These are phyloP conservation scores for Pichia sp. DNA, from an alignment of 1,139 yeast genomes.

Conservation along the genomic window DNA sequence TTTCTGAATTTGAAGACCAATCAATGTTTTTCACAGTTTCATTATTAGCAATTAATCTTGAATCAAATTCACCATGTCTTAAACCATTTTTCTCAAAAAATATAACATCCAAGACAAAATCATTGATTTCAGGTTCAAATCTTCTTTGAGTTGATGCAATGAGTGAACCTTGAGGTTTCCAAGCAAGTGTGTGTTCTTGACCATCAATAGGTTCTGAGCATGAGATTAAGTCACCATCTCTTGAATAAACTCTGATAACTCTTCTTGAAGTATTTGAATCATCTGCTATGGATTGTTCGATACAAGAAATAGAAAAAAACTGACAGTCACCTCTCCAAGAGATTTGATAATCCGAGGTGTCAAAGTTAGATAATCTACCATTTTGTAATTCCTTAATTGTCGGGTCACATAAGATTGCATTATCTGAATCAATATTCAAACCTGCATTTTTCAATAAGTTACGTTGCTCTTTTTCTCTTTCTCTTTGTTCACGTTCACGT, in stretches of 20 bases:
- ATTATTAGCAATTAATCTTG: conserved; percentile 45
- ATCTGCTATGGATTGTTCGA: conserved; percentile 44
- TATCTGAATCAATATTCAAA: conserved; percentile 41
- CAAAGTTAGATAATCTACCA: conserved; percentile 57
- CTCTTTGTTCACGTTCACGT: too few species aligned
- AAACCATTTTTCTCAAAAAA: conserved; percentile 93
- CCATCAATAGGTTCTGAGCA: conserved; percentile 90
- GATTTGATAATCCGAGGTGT: conserved; percentile 40
- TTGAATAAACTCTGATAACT: conserved; percentile 72
- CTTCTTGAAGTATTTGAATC: conserved; percentile 44
- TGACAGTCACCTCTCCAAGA: conserved; percentile 98
- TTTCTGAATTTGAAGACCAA: conserved; percentile 84
- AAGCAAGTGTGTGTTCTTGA: conserved; percentile 62
- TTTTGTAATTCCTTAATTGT: conserved; percentile 71
- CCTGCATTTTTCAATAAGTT: conserved; percentile 58
- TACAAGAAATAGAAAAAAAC: conserved; percentile 60
- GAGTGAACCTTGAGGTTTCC: conserved; percentile 89
- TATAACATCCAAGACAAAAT: conserved; percentile 47
- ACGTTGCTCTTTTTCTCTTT: conserved; percentile 27
- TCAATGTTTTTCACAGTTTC: conserved; percentile 41
- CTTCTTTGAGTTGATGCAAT: conserved; percentile 76
- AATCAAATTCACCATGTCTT: conserved; percentile 78
- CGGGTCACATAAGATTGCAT: conserved; percentile 77
- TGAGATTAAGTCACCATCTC: conserved; percentile 74
- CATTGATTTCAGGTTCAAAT: conserved; percentile 42